phyloP scores from a whole-genome alignment of 139 green algal species.

The Picochlorum sp. region DNA sequence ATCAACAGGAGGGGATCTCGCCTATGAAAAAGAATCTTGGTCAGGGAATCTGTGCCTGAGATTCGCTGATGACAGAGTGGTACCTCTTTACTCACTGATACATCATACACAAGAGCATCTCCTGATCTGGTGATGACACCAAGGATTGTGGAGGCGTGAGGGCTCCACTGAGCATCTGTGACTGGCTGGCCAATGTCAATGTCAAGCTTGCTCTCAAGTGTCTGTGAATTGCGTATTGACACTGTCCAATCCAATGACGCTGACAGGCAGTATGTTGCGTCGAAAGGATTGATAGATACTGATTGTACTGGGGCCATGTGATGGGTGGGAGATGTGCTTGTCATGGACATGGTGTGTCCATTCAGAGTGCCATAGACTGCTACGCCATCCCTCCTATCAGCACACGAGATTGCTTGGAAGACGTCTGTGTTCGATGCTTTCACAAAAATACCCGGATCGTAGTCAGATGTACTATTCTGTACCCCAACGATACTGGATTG shows the following conservation, averaged over 20 bases:
- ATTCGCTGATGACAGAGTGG: slow-evolving; percentile 84
- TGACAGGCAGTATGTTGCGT: slow-evolving; percentile 75
- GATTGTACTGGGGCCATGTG: slow-evolving; percentile 53
- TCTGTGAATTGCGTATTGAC: slow-evolving; percentile 53
- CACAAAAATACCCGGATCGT: too few species aligned
- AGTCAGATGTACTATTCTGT: too few species aligned
- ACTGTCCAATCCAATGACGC: slow-evolving; percentile 85
- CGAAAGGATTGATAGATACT: slow-evolving; percentile 75
- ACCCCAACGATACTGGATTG: too few species aligned
- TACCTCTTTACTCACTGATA: slow-evolving; percentile 66
- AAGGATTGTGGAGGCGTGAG: slow-evolving; percentile 79
- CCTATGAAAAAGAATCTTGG: slow-evolving; percentile 80
- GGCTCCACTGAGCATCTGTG: slow-evolving; percentile 83
- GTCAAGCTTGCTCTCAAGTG: slow-evolving; percentile 29
- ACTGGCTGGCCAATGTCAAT: slow-evolving; percentile 68
- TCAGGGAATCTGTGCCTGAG: slow-evolving; percentile 70
- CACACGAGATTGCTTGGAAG: too few species aligned
- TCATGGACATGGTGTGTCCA: too few species aligned
- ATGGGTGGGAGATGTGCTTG: too few species aligned
- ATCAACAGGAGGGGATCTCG: slow-evolving; percentile 80
- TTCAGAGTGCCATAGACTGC: too few species aligned
- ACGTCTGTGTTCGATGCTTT: too few species aligned
- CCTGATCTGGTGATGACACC: slow-evolving; percentile 59
- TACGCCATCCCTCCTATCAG: too few species aligned
- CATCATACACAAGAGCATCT: slow-evolving; percentile 77